These are phyloP conservation scores for Lactarius akahatsu DNA, from an alignment of 768 basidiomycete species.

Conservation along the genomic window DNA sequence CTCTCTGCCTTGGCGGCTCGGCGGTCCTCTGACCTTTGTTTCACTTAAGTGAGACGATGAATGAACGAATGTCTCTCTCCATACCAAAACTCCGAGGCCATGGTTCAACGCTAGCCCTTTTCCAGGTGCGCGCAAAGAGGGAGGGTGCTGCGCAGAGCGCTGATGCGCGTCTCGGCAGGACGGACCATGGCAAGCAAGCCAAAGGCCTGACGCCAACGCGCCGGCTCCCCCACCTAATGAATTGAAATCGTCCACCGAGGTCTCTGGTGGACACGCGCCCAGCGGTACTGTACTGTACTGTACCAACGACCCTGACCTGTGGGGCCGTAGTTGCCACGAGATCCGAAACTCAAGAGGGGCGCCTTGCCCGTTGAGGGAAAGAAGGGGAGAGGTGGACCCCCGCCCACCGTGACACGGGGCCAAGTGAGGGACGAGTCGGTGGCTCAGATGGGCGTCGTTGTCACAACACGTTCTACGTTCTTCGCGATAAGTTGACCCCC, in stretches of 20 bases:
- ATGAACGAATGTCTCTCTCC: neutral
- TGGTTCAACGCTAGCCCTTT: neutral
- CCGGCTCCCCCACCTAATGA: neutral
- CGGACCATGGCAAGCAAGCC: neutral
- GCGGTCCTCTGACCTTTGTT: neutral
- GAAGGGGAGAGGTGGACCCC: neutral
- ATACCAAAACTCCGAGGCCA: constrained; percentile 10
- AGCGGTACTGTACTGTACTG: no score
- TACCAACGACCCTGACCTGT: neutral
- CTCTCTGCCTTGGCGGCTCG: neutral
- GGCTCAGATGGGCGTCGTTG: constrained; percentile 10
- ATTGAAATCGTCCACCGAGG: neutral
- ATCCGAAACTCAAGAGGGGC: constrained; percentile 5
- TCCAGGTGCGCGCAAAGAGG: neutral
- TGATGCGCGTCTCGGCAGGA: neutral
- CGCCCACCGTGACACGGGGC: constrained; percentile 18
- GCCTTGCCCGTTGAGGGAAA: constrained; percentile 9
- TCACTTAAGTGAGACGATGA: neutral
- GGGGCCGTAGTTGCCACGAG: constrained; percentile 13
- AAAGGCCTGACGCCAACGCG: neutral
- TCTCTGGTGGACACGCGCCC: neutral
- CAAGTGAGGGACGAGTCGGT: constrained; percentile 1
- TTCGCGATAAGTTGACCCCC: constrained; percentile 6
- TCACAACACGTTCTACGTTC: constrained; percentile 18
- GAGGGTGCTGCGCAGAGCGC: neutral